Evolutionary conservation across 225 moss, liverwort and hornwort species (phyloP).

Genomic region (Neckera pumila): DNA sequence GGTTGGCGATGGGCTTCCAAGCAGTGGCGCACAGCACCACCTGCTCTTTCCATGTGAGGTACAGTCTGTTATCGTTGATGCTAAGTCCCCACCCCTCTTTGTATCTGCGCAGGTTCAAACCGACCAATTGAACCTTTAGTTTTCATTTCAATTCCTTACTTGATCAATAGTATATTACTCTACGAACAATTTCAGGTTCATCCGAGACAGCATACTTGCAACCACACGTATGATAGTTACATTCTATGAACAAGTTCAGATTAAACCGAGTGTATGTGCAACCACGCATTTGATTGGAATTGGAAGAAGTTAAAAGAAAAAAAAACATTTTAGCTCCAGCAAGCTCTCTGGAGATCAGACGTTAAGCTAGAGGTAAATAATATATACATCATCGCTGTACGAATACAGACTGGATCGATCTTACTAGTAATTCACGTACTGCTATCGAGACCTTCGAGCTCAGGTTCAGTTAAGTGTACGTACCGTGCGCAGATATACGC

Average conservation of each 20-base stretch:
- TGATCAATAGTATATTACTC: too few species aligned
- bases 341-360: neutral
- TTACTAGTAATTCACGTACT: too few species aligned
- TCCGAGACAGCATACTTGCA: neutral
- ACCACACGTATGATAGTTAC: neutral
- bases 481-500: neutral
- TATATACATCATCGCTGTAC: neutral
- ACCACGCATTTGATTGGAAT: neutral
- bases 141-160: neutral
- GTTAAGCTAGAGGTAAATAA: neutral
- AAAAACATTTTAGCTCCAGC: too few species aligned
- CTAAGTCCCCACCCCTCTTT: conserved; percentile 63
- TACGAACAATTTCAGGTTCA: neutral
- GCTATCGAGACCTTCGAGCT: neutral
- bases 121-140: neutral
- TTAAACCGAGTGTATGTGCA: too few species aligned
- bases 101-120: conserved; percentile 15
- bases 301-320: too few species aligned
- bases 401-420: neutral
- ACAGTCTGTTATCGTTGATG: conserved; percentile 34
- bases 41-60: conserved; percentile 74
- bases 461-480: neutral
- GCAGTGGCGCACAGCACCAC: conserved; percentile 56
- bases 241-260: neutral
- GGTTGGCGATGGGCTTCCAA: conserved; percentile 58